phyloP scores from a whole-genome alignment of 495 filamentous ascomycete genomes.

The Xylaria acuta region DNA sequence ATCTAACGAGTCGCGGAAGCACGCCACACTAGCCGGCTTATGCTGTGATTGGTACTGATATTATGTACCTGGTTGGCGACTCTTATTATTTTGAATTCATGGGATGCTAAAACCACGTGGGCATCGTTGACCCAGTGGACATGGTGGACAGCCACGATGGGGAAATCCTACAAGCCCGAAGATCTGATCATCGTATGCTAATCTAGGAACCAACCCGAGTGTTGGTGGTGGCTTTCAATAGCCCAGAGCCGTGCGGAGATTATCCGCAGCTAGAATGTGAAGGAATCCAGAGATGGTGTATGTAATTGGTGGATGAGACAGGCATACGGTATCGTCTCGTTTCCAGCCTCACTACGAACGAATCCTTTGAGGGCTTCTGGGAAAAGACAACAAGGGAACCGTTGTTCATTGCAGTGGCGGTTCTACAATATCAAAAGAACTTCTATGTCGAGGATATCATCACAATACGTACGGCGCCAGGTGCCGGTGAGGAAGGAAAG shows the following conservation, averaged over 20 bases:
- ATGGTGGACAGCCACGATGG: background rate
- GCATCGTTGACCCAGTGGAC: background rate
- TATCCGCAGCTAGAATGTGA: slow-evolving; percentile 1
- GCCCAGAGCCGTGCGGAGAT: background rate
- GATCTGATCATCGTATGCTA: slow-evolving; percentile 2
- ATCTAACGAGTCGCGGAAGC: background rate
- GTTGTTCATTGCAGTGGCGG: background rate
- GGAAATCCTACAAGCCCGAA: background rate
- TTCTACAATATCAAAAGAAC: background rate
- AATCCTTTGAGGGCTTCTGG: background rate
- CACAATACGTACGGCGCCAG: background rate
- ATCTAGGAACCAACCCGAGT: background rate
- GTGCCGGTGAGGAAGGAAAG: background rate
- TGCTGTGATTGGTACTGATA: background rate
- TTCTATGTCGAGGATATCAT: background rate
- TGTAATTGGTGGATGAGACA: background rate
- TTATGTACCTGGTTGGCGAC: background rate
- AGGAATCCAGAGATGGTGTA: background rate
- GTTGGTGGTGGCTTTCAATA: slow-evolving; percentile 22
- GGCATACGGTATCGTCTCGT: background rate
- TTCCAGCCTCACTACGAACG: background rate
- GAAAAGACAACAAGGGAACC: background rate
- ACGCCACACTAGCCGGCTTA: background rate
- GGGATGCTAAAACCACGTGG: background rate
- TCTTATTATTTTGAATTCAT: background rate